These are phyloP conservation scores for Ceratocystis huliohia DNA, from an alignment of 2,329 filamentous ascomycete species.

Conservation along the genomic window DNA sequence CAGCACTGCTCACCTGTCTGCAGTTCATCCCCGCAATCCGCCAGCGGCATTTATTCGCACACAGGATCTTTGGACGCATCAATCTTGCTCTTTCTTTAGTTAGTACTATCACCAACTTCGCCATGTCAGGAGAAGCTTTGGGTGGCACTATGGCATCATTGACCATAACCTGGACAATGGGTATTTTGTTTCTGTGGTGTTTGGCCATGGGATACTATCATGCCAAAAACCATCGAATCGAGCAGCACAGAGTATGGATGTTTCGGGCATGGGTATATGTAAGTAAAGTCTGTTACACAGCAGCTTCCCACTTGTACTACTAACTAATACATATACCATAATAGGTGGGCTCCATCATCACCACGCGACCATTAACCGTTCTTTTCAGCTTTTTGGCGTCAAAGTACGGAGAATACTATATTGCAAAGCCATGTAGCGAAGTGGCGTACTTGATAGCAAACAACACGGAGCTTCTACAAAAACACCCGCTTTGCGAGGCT, in stretches of 20 bases:
- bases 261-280: conserved; percentile 16
- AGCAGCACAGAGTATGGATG: conserved; percentile 13
- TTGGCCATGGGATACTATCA: conserved; percentile 3
- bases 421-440: conserved; percentile 8
- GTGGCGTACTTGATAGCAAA: conserved; percentile 13
- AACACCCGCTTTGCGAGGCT: conserved; percentile 8
- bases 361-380: neutral
- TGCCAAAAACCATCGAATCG: conserved; percentile 1
- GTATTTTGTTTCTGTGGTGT: neutral
- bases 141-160: conserved; percentile 8
- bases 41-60: neutral
- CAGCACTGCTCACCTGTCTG: conserved; percentile 9
- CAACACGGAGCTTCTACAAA: conserved; percentile 1
- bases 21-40: conserved; percentile 16
- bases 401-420: conserved; percentile 6
- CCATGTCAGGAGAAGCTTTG: conserved; percentile 4
- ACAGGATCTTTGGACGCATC: neutral
- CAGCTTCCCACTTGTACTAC: neutral
- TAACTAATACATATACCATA: neutral
- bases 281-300: neutral
- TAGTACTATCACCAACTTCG: conserved; percentile 4
- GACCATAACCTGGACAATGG: conserved; percentile 7
- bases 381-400: neutral
- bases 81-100: neutral
- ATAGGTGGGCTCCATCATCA: conserved; percentile 6